Percentiles rank a stretch among this genome's conserved stretches.
phyloP scores from a whole-genome alignment of 2,329 filamentous ascomycete genomes.

The Apiospora hydei region DNA sequence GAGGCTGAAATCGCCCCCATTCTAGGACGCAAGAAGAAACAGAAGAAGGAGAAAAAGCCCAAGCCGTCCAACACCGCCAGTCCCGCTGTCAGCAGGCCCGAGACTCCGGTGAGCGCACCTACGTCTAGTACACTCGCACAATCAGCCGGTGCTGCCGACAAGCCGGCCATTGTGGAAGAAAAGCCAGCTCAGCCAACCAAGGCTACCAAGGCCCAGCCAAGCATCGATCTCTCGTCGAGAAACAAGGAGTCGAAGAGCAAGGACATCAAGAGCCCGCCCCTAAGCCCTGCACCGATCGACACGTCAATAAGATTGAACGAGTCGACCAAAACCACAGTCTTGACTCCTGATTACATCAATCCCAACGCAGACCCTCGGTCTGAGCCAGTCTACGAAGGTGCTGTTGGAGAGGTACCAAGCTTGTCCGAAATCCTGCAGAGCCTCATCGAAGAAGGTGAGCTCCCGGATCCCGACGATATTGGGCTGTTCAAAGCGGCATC shows the following conservation, averaged over 20 bases:
- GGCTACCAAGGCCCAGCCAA: constrained; percentile 30
- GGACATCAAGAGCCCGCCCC: constrained; percentile 36
- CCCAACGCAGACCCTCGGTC: constrained; percentile 37
- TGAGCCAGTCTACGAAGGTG: constrained; percentile 40
- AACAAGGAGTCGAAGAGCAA: constrained; percentile 35
- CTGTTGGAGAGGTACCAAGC: constrained; percentile 42
- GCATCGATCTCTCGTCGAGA: constrained; percentile 34
- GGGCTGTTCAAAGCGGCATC: constrained; percentile 49
- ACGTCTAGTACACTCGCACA: constrained; percentile 39
- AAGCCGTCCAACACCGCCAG: constrained; percentile 49
- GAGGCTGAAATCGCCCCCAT: constrained; percentile 73
- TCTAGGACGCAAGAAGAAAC: constrained; percentile 82
- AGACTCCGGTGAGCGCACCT: constrained; percentile 39
- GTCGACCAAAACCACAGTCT: constrained; percentile 45
- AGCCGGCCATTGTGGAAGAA: constrained; percentile 30
- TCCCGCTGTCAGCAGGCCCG: constrained; percentile 38
- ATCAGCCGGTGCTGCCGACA: constrained; percentile 37
- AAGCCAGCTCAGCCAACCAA: constrained; percentile 33
- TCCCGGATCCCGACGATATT: constrained; percentile 47
- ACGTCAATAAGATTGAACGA: constrained; percentile 44
- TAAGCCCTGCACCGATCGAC: constrained; percentile 39
- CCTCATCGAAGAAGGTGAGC: constrained; percentile 44
- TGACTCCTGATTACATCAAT: constrained; percentile 44
- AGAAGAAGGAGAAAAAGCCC: constrained; percentile 76
- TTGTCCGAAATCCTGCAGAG: constrained; percentile 47